phyloP scores from a whole-genome alignment of 768 basidiomycete species.

The Tubosaeta sp. region DNA sequence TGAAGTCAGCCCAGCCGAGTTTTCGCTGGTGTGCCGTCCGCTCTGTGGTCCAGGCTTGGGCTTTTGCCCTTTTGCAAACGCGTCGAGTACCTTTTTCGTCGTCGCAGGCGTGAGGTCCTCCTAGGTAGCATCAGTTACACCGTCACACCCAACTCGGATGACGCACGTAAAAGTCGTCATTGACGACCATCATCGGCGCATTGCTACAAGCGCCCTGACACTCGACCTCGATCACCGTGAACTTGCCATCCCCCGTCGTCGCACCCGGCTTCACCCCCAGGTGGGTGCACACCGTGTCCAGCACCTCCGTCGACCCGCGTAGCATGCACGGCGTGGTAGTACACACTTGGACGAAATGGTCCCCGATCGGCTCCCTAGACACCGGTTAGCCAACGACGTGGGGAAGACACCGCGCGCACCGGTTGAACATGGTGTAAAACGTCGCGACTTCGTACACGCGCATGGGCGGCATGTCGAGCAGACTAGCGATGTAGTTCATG shows the following conservation, averaged over 20 bases:
- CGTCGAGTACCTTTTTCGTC: slow-evolving; percentile 75
- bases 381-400: background rate
- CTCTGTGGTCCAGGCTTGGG: slow-evolving; percentile 94
- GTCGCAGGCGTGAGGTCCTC: slow-evolving; percentile 79
- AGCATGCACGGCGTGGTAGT: slow-evolving; percentile 99
- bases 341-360: slow-evolving; percentile 96
- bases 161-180: slow-evolving; percentile 94
- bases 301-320: slow-evolving; percentile 84
- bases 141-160: background rate
- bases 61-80: slow-evolving; percentile 75
- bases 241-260: slow-evolving; percentile 95
- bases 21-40: slow-evolving; percentile 83
- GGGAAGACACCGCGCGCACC: slow-evolving; percentile 44
- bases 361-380: slow-evolving; percentile 83
- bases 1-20: slow-evolving; percentile 85
- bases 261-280: slow-evolving; percentile 83
- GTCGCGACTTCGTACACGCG: slow-evolving; percentile 99
- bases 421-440: slow-evolving; percentile 99
- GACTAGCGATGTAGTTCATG: slow-evolving; percentile 96
- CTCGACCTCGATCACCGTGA: slow-evolving; percentile 97
- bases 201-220: slow-evolving; percentile 98
- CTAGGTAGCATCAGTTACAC: slow-evolving; percentile 35
- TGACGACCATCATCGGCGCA: slow-evolving; percentile 94
- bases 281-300: slow-evolving; percentile 77
- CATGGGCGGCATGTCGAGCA: slow-evolving; percentile 95